Conservation (phyloP, 805 yeast genomes). For the Saturnispora quitensis region DNA sequence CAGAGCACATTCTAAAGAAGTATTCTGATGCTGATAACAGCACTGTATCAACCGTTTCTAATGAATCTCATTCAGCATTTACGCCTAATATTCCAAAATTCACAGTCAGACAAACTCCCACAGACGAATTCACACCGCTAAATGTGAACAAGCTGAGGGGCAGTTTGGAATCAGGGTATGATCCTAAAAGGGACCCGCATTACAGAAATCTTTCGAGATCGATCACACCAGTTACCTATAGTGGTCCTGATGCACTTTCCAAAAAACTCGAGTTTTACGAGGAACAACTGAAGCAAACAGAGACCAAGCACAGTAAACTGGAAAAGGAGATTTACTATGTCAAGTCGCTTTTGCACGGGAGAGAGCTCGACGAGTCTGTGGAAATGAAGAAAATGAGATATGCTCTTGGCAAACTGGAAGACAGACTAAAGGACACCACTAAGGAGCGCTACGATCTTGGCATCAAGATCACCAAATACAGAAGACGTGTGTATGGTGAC, state of each 20-base stretch:
- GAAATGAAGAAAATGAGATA: conserved; percentile 22
- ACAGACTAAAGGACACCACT: conserved; percentile 20
- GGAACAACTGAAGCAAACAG: conserved; percentile 14
- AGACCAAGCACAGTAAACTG: conserved; percentile 20
- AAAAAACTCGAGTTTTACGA: conserved; percentile 15
- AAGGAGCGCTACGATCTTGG: conserved; percentile 26
- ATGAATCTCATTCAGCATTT: background rate
- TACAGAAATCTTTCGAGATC: conserved; percentile 6
- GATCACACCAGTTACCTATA: conserved; percentile 7
- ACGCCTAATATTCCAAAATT: background rate
- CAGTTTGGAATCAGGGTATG: background rate
- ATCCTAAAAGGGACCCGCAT: background rate
- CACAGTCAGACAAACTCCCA: background rate
- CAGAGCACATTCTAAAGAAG: background rate
- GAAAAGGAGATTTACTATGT: conserved; percentile 25
- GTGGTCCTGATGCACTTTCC: conserved; percentile 9
- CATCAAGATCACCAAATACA: conserved; percentile 21
- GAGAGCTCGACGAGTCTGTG: conserved; percentile 12
- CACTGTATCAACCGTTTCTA: background rate
- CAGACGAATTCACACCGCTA: background rate
- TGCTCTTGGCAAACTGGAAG: conserved; percentile 23
- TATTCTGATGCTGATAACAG: background rate
- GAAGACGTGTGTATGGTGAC: conserved; percentile 23
- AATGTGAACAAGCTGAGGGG: background rate
- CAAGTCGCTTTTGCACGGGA: conserved; percentile 16